These are phyloP conservation scores for Zoysia japonica DNA, from an alignment of 176 grass and related monocot genomes.

Conservation along the genomic window DNA sequence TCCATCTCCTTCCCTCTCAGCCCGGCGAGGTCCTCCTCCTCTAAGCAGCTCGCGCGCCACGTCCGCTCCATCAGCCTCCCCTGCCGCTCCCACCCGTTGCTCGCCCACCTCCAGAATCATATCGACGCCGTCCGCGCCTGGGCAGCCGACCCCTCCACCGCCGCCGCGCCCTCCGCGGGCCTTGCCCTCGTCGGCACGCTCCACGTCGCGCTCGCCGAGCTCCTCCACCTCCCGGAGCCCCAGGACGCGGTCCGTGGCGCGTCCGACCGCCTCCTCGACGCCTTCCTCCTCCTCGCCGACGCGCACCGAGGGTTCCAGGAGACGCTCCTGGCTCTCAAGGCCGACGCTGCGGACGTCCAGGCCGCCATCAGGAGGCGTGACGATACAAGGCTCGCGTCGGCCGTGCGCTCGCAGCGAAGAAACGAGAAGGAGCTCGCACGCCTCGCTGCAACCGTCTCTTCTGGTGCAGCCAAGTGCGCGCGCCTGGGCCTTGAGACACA, in stretches of 20 bases:
- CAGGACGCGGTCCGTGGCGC: slow-evolving; percentile 7
- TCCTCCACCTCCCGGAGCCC: slow-evolving; percentile 50
- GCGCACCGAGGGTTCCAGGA: slow-evolving; percentile 50
- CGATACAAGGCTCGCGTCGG: slow-evolving; percentile 8
- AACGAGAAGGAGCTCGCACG: slow-evolving; percentile 43
- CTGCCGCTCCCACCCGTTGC: slow-evolving; percentile 45
- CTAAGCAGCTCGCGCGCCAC: slow-evolving; percentile 28
- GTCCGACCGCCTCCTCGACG: slow-evolving; percentile 44
- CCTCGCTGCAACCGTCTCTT: not conserved
- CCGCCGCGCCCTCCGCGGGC: not conserved
- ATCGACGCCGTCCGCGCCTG: slow-evolving; percentile 37
- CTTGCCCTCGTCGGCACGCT: slow-evolving; percentile 44
- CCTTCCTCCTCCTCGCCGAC: slow-evolving; percentile 65
- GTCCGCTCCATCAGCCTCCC: slow-evolving; percentile 57
- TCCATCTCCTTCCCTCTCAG: slow-evolving; percentile 66
- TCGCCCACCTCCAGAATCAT: slow-evolving; percentile 32
- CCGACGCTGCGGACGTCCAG: not conserved
- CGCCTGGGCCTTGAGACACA: not conserved
- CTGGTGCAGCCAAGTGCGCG: not conserved
- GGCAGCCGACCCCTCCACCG: not conserved
- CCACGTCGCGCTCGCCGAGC: slow-evolving; percentile 41
- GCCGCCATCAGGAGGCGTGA: slow-evolving; percentile 37
- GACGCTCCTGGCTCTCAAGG: slow-evolving; percentile 24
- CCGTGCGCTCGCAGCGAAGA: slow-evolving; percentile 26
- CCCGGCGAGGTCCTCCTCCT: slow-evolving; percentile 25